Base-by-base conservation (phyloP, 345 rosid genomes). In the Bretschneidera sinensis region DNA sequence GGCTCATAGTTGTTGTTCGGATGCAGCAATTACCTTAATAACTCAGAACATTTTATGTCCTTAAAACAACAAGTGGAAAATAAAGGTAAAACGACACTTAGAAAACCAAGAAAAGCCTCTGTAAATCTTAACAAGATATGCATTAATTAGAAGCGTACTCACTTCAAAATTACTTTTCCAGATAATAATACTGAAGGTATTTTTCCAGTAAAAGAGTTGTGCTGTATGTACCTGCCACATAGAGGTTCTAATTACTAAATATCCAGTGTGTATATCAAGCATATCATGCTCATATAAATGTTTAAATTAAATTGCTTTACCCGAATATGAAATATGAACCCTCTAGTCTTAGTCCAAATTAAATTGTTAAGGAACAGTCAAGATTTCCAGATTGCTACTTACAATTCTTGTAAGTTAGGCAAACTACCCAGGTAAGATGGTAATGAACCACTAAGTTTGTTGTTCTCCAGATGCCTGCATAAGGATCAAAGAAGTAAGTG, bases 381-480 rank as follows among this genome's bases (percentile, higher is more conserved):
- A 39, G 45, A 39, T 1, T 1, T 5, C 1, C 15, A 50, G 39
- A 19, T 28, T 45, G 55, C 50, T 63, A 79, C 96, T 9, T 81
- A 95, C 97, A 95, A 51, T 81, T 85, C 99, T 43, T 75, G 80
- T 61, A 95, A 77, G 76, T 69, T 82, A 43, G 91, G 84, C 59
- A 95, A 80, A 68, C 71, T 81, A 22, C 70, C 83, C 25, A 86
- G 79, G 79, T 70, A 86, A 53, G 84, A 62, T 55, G 99, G 97
- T 61, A 95, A 75, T n/a, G 80, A 73, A 57, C 96, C 99, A 6
- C 60, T 80, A 57, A 91, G 76, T 57, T 78, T 64, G 71, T 95
- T 95, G 80, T 85, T 91, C 81, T 88, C 99, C 55, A 95, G 72
- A 78, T 95, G 99, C 78, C 99, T 95, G 81, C 79, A 65, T 54